Base-by-base conservation (phyloP, 2,329 filamentous ascomycete genomes). In the Diaporthe caulivora region DNA sequence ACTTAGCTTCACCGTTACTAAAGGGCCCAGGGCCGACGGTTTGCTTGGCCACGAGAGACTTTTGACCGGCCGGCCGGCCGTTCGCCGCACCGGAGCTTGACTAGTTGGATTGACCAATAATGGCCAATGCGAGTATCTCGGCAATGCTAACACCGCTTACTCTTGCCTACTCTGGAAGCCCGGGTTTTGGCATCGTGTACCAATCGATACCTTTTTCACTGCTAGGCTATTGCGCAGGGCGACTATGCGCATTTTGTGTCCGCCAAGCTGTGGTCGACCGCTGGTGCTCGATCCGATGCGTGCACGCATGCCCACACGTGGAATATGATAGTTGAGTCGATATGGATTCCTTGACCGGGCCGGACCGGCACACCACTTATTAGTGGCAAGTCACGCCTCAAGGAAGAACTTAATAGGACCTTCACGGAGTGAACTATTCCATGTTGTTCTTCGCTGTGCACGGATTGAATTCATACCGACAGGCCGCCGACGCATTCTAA, bases 51-150 rank as follows among this genome's bases (percentile, higher is more conserved):
- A 26, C 54, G 26, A 3, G 31, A 51, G 44, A 40, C 29, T 15
- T 37, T 64, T 58, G 54, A 40, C 31, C 55, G 54, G 24, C 49
- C 53, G 51, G 57, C 44, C 68, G 68, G 55, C n/a, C 55, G 44
- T 71, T 40, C 44, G 44, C 40, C 44, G 44, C 29, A 65, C 68
- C 68, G 68, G 68, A 60, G 68, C 68, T 53, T 62, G 44, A 71
- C 68, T 70, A 58, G 31, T 42, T n/a, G 68, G 18, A 71, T 71
- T 71, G 68, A 60, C 68, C 55, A 71, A 71, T 62, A n/a, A 42
- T 47, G 68, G 55, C 29, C 44, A 51, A 44, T 53, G 31, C 54
- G 34, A 62, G 53, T 71, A 62, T 71, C 55, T 53, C 17, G 47
- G 44, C 42, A 62, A 53, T 71, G 68, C 68, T 71, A 71, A 71